Conservation (phyloP, 768 basidiomycete genomes). For the Chalciporus chontae region DNA sequence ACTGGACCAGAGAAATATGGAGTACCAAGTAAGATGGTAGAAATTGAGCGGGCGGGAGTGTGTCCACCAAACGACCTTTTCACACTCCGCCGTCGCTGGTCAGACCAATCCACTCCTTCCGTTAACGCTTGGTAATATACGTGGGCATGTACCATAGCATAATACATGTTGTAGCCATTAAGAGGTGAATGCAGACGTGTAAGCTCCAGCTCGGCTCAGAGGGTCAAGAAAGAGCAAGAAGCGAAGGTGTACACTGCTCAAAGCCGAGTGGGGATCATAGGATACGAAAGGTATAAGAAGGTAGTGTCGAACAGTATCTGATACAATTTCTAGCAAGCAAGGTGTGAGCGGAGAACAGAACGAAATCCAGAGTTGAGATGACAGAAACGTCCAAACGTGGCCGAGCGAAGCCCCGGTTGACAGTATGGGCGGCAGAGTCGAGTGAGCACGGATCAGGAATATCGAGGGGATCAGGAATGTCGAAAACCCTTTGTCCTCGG, state of each 20-base stretch:
- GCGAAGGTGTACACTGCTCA: slow-evolving; percentile 11
- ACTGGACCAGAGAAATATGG: slow-evolving; percentile 34
- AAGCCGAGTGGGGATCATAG: slow-evolving; percentile 25
- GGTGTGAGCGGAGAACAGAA: slow-evolving; percentile 6
- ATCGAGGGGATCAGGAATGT: slow-evolving; percentile 24
- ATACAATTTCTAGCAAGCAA: slow-evolving; percentile 26
- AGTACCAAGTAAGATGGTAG: slow-evolving; percentile 38
- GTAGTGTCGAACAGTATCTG: slow-evolving; percentile 12
- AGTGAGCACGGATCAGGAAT: slow-evolving; percentile 17
- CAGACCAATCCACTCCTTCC: no score
- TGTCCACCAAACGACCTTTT: slow-evolving; percentile 28
- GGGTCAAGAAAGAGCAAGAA: slow-evolving; percentile 10
- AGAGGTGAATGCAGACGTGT: background rate
- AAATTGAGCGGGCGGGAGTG: slow-evolving; percentile 31
- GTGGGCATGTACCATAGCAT: slow-evolving; percentile 7
- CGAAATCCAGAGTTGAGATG: slow-evolving; percentile 3
- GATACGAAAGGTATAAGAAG: slow-evolving; percentile 25
- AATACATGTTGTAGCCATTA: slow-evolving; percentile 20
- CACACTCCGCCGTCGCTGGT: slow-evolving; percentile 31
- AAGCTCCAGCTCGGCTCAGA: slow-evolving; percentile 4
- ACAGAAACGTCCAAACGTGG: slow-evolving; percentile 1
- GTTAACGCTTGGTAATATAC: slow-evolving; percentile 19
- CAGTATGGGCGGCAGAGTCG: background rate
- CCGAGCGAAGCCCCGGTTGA: background rate
- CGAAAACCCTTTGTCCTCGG: slow-evolving; percentile 25